Evolutionary conservation across 331 rosid genomes (phyloP).

Genomic region (Quercus phellos): DNA sequence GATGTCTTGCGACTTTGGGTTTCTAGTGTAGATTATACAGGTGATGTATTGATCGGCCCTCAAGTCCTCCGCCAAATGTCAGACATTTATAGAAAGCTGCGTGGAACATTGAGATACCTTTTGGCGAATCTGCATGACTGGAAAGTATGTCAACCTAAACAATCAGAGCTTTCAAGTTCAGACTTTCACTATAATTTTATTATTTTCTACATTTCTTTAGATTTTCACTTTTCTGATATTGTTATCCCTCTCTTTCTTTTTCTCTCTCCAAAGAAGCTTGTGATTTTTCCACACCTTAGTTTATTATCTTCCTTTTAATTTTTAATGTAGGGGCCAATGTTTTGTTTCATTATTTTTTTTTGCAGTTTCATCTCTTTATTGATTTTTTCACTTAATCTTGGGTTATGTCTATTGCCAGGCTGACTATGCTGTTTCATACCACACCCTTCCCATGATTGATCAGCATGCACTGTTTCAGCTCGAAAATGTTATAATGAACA

Average conservation of each 20-base stretch:
- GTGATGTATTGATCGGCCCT: constrained; percentile 82
- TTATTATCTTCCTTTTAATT: not conserved
- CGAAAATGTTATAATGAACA: constrained; percentile 67
- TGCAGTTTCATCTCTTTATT: not conserved
- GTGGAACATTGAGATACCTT: constrained; percentile 97
- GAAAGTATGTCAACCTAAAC: constrained; percentile 50
- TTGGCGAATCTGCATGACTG: constrained; percentile 97
- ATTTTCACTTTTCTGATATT: not conserved
- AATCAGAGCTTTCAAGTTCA: not conserved
- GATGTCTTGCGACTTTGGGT: constrained; percentile 98
- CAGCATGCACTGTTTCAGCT: constrained; percentile 88
- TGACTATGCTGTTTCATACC: constrained; percentile 57
- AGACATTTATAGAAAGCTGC: constrained; percentile 85
- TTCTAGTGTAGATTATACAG: constrained; percentile 93
- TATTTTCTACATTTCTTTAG: not conserved
- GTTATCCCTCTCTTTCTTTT: not conserved
- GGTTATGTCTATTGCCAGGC: constrained; percentile 43
- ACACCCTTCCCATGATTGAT: constrained; percentile 87
- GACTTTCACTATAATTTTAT: not conserved
- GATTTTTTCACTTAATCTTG: constrained; percentile 10
- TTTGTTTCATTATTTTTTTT: not conserved
- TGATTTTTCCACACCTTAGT: not conserved
- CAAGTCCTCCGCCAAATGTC: constrained; percentile 98
- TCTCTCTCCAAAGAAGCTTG: not conserved
- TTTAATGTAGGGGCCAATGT: not conserved